phyloP scores from a whole-genome alignment of 2,329 filamentous ascomycete genomes.

The Diplodia intermedia region DNA sequence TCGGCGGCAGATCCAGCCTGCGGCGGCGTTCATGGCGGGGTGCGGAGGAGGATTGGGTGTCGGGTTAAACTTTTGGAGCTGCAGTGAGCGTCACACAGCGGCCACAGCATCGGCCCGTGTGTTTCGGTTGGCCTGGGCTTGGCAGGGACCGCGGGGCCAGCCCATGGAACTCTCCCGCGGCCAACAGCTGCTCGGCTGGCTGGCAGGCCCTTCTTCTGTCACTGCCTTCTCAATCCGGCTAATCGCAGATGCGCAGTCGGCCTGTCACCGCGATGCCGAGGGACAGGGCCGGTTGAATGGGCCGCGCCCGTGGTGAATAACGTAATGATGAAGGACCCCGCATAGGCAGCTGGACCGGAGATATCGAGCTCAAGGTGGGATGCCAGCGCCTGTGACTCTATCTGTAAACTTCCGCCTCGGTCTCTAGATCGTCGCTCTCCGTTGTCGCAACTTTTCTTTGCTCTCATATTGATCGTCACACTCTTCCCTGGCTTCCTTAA shows the following conservation, averaged over 20 bases:
- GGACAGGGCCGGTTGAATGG: conserved; percentile 11
- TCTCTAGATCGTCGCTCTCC: not conserved
- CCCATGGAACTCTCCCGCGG: not conserved
- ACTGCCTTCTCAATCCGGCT: not conserved
- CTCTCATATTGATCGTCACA: not conserved
- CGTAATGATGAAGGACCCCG: conserved; percentile 21
- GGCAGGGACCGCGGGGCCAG: conserved; percentile 7
- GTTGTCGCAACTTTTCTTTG: not conserved
- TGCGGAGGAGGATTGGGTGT: not conserved
- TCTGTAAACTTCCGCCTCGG: not conserved
- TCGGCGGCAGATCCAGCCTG: conserved; percentile 30
- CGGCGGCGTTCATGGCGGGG: conserved; percentile 24
- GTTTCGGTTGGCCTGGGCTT: conserved; percentile 10
- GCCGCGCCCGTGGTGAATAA: conserved; percentile 11
- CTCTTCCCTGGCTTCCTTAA: not conserved
- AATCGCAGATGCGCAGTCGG: not conserved
- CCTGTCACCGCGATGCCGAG: conserved; percentile 14
- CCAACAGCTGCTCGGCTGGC: not conserved
- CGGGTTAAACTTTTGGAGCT: conserved; percentile 9
- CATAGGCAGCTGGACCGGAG: conserved; percentile 5
- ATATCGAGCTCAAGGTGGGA: conserved; percentile 17
- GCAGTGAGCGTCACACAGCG: not conserved
- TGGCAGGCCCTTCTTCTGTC: not conserved
- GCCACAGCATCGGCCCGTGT: conserved; percentile 5
- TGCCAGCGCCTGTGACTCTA: conserved; percentile 1